Evolutionary conservation across 1,284 basidiomycete species (phyloP).

Genomic region (Chalciporus sp.): DNA sequence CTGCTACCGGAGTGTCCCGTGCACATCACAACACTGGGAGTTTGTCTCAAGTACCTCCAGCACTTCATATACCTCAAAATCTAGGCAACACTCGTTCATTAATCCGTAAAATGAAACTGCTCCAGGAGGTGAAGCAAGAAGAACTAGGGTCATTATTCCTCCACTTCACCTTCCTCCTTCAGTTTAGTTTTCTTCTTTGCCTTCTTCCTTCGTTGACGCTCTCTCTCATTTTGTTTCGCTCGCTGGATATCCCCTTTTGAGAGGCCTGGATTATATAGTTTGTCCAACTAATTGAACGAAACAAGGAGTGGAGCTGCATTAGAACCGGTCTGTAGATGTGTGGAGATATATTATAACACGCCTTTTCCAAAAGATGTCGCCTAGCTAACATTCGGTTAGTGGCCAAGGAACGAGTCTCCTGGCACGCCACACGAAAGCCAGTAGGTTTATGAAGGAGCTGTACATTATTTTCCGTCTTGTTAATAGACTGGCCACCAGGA

Average conservation of each 20-base stretch:
- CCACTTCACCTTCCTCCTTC: conserved; percentile 15
- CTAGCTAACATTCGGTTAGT: conserved; percentile 74
- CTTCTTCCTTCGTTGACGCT: conserved; percentile 69
- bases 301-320: conserved; percentile 11
- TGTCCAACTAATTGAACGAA: conserved; percentile 57
- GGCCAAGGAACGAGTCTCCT: conserved; percentile 75
- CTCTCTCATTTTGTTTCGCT: conserved; percentile 72
- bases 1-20: conserved; percentile 26
- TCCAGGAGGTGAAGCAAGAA: background rate
- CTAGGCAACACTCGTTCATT: background rate
- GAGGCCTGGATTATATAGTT: conserved; percentile 69
- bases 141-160: background rate
- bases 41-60: background rate
- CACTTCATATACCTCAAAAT: background rate
- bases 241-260: conserved; percentile 67
- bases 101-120: background rate
- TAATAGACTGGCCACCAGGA: conserved; percentile 83
- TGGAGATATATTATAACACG: conserved; percentile 38
- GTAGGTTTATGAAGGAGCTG: conserved; percentile 79
- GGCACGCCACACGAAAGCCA: conserved; percentile 75
- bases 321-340: conserved; percentile 15
- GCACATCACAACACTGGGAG: background rate
- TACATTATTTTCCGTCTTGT: conserved; percentile 84
- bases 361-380: conserved; percentile 69
- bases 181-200: conserved; percentile 60